Evolutionary conservation across 345 rosid species (phyloP).

Genomic region (Melastoma malabathricum): DNA sequence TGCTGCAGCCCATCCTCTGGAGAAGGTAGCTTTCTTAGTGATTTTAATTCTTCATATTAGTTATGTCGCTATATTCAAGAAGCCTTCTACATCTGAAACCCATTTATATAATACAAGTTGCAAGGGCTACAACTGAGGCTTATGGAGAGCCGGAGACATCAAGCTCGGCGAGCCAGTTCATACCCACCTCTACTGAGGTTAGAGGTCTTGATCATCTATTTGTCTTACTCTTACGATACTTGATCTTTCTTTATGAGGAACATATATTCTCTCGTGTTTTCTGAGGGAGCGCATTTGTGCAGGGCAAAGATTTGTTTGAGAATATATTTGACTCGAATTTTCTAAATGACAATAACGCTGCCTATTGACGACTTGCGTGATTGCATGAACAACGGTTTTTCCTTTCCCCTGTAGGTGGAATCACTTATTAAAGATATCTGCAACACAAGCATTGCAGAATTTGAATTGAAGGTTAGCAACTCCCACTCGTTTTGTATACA

Average conservation of each 20-base stretch:
- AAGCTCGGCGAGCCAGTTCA: conserved; percentile 28
- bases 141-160: conserved; percentile 25
- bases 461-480: conserved; percentile 62
- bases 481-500: background rate
- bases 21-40: background rate
- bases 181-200: conserved; percentile 54
- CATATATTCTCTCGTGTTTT: too few species aligned
- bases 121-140: conserved; percentile 11
- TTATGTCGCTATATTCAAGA: background rate
- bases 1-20: conserved; percentile 15
- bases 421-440: conserved; percentile 52
- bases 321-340: too few species aligned
- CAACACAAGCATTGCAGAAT: conserved; percentile 60
- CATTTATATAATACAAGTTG: conserved; percentile 16
- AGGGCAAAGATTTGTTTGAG: too few species aligned
- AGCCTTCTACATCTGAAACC: background rate
- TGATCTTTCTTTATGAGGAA: too few species aligned
- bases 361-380: too few species aligned
- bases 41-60: background rate
- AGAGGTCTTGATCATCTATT: background rate
- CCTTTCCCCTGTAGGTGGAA: conserved; percentile 39
- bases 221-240: background rate
- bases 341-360: too few species aligned
- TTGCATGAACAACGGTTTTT: too few species aligned
- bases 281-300: too few species aligned